A percentile compares a stretch with the other conserved stretches of the same genome.
phyloP scores from a whole-genome alignment of 140 eudicot species.

The Bidens hawaiensis region DNA sequence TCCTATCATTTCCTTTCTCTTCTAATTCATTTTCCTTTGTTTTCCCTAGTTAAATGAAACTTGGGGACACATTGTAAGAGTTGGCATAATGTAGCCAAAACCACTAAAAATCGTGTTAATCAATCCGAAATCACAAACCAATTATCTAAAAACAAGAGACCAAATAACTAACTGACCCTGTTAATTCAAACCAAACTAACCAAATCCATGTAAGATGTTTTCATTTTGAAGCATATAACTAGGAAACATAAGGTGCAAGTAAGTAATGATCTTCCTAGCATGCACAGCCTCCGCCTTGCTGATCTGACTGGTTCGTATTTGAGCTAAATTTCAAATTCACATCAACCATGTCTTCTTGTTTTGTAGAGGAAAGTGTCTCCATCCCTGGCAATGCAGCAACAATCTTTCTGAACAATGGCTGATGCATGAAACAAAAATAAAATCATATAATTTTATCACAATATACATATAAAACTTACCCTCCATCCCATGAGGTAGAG shows the following conservation, averaged over 20 bases:
- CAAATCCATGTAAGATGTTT: background rate
- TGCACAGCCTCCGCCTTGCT: constrained; percentile 74
- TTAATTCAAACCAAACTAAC: background rate
- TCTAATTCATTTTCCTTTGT: too few species aligned
- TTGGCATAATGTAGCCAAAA: background rate
- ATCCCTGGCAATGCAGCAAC: constrained; percentile 89
- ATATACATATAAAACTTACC: too few species aligned
- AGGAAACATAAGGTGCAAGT: constrained; percentile 13
- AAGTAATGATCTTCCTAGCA: constrained; percentile 42
- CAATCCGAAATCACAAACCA: background rate
- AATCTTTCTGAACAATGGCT: constrained; percentile 81
- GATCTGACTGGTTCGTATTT: constrained; percentile 52
- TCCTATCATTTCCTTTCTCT: too few species aligned
- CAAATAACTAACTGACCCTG: background rate
- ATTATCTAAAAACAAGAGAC: background rate
- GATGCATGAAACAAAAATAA: constrained; percentile 24
- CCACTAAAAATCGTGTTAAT: too few species aligned
- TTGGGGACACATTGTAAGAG: too few species aligned
- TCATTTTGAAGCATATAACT: background rate
- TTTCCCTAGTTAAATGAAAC: too few species aligned
- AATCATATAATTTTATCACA: background rate
- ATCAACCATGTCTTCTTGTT: constrained; percentile 85
- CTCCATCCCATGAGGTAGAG: too few species aligned
- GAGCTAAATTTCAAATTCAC: constrained; percentile 60
- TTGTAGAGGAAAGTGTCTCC: constrained; percentile 69